Evolutionary conservation across 768 basidiomycete genomes (phyloP), one percentile per base, ranked within the genome.

Genomic region (Tulasnella sp.): DNA sequence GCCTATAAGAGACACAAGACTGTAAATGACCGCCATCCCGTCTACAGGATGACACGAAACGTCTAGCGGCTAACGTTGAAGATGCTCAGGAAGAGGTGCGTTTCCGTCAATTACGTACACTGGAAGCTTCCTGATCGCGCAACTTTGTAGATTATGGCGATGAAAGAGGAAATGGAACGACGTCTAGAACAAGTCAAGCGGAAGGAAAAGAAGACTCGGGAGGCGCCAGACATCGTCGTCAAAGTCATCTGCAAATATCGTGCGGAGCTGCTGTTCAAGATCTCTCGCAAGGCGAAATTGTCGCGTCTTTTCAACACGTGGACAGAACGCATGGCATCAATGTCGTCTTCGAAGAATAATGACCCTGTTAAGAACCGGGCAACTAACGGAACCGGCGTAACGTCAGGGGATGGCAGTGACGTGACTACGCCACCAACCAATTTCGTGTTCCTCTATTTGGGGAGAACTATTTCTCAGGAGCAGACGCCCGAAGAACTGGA

Each of bases 251-350:
- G 93, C 83, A 91, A 91, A 79, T 94, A 94, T 82, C 91, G 94
- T 67, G 93, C 93, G 4, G 93, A 96, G 80, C 87, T 96, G 54
- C 94, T 93, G 85, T 96, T 96, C 88, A 95, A 94, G 83, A 93
- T 96, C 79, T 93, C 92, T 11, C 91, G 94, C 82, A 94, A 94
- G 84, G 93, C 92, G 36, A 94, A 93, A 81, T 85, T 96, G 40
- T 89, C 90, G 75, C 87, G 91, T 75, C 86, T 95, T 75, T 93
- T 95, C 82, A 91, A 89, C 80, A 91, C 93, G 38, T 95, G 93
- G 93, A 93, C 92, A 36, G 92, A 92, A 71, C 87, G 93, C 78
- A 96, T 96, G 94, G 93, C 93, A 5, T 52, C n/a, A 22, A 38
- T 36, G 25, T 36, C 58, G 58, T 37, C 36, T 25, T 67, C 74